These are phyloP conservation scores for Gynandropsis gynandra DNA, from an alignment of 345 rosid species.

Conservation along the genomic window DNA sequence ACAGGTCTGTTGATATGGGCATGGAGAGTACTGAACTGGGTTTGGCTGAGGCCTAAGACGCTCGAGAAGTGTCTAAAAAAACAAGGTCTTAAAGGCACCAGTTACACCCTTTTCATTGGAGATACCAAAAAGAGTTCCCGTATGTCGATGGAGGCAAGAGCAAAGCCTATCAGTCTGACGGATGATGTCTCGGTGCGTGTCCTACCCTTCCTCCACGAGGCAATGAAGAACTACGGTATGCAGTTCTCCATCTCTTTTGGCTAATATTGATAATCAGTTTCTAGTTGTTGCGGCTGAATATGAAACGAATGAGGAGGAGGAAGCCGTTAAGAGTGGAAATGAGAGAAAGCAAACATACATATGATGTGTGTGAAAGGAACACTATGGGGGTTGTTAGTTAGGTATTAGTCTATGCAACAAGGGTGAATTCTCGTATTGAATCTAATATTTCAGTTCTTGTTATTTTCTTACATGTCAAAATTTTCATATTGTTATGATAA, in stretches of 20 bases:
- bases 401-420: no score
- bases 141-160: not conserved
- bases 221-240: conserved; percentile 3
- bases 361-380: no score
- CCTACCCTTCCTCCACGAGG: not conserved
- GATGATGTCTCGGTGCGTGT: not conserved
- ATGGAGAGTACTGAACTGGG: conserved; percentile 19
- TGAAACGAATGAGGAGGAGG: no score
- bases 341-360: no score
- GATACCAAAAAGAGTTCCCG: not conserved
- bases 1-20: not conserved
- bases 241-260: not conserved
- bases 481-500: no score
- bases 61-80: not conserved
- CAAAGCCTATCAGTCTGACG: not conserved
- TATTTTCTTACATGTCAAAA: no score
- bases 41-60: conserved; percentile 14
- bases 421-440: no score
- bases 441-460: no score
- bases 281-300: not conserved
- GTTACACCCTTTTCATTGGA: not conserved
- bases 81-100: not conserved
- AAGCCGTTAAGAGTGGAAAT: no score
- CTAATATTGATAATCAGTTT: not conserved
- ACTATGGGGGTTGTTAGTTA: no score